These are phyloP conservation scores for Leccinum incarnatum DNA, from an alignment of 768 basidiomycete species.

Conservation along the genomic window DNA sequence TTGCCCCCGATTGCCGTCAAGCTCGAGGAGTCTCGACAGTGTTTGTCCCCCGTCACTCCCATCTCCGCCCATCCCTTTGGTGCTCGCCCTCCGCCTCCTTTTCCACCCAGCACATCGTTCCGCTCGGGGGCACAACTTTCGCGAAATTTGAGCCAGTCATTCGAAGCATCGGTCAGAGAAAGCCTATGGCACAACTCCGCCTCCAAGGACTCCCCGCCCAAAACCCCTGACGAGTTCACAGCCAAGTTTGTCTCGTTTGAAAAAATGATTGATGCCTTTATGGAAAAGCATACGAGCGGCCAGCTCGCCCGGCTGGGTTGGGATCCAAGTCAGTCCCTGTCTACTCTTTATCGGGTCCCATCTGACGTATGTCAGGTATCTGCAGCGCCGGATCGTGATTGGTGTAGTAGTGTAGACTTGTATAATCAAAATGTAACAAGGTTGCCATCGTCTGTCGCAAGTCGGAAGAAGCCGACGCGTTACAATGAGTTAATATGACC, in stretches of 20 bases:
- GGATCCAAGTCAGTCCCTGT: conserved; percentile 21
- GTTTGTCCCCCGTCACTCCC: neutral
- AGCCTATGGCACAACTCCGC: neutral
- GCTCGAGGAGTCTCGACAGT: conserved; percentile 16
- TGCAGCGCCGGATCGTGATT: conserved; percentile 2
- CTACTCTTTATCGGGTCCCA: neutral
- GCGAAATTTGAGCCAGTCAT: neutral
- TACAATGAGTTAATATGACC: conserved; percentile 19
- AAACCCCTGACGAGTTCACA: conserved; percentile 22
- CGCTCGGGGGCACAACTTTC: neutral
- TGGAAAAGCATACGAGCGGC: conserved; percentile 21
- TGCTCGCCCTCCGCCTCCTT: conserved; percentile 1
- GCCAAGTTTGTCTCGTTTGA: conserved; percentile 17
- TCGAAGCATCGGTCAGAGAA: conserved; percentile 15
- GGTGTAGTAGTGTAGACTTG: neutral
- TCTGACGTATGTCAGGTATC: conserved; percentile 4
- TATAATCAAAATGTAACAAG: conserved; percentile 19
- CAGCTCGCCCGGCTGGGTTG: conserved; percentile 24
- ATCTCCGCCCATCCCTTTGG: neutral
- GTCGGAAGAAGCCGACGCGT: conserved; percentile 20
- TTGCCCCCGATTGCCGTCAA: conserved; percentile 32
- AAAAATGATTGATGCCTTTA: conserved; percentile 19
- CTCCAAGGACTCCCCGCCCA: conserved; percentile 11
- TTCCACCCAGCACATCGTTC: neutral
- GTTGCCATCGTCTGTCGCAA: conserved; percentile 11